Conservation (phyloP, 768 basidiomycete genomes). For the Rhodotorula diobovata region DNA sequence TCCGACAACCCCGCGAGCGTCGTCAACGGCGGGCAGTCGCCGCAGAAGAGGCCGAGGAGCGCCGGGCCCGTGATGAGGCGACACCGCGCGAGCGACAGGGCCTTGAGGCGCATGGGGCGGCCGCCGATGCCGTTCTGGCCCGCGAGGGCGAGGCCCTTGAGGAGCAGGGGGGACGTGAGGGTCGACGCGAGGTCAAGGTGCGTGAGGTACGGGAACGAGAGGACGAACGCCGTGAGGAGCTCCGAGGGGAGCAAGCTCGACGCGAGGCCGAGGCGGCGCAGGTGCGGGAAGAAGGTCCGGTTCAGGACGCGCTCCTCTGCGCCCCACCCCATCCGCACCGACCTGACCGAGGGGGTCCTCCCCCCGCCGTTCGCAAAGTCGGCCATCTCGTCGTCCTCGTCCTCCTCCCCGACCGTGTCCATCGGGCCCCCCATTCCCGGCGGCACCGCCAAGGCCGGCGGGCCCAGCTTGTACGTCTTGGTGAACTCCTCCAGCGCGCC, state of each 20-base stretch:
- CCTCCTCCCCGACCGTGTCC: slow-evolving; percentile 29
- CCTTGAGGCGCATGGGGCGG: slow-evolving; percentile 62
- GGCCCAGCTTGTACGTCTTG: slow-evolving; percentile 52
- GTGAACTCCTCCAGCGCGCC: slow-evolving; percentile 80
- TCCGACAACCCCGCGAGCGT: slow-evolving; percentile 28
- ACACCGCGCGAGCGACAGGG: slow-evolving; percentile 80
- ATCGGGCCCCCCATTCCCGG: neutral
- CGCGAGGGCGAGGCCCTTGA: slow-evolving; percentile 58
- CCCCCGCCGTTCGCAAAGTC: slow-evolving; percentile 37
- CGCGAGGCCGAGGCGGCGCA: slow-evolving; percentile 73
- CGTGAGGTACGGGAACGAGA: slow-evolving; percentile 77
- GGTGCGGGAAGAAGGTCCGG: slow-evolving; percentile 43
- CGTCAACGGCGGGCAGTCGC: slow-evolving; percentile 36
- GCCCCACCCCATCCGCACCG: slow-evolving; percentile 6
- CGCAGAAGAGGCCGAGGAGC: slow-evolving; percentile 54
- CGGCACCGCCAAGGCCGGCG: slow-evolving; percentile 48
- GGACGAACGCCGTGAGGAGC: slow-evolving; percentile 66
- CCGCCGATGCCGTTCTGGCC: slow-evolving; percentile 48
- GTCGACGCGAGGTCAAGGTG: slow-evolving; percentile 89
- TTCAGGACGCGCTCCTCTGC: slow-evolving; percentile 24
- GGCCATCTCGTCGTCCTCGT: slow-evolving; percentile 51
- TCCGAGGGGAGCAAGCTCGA: slow-evolving; percentile 70
- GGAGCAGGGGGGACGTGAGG: slow-evolving; percentile 69
- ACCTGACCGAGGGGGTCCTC: slow-evolving; percentile 50
- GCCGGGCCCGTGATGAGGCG: slow-evolving; percentile 73